phyloP scores from a whole-genome alignment of 2,329 filamentous ascomycete species.

The Trichoderma citrinoviride region DNA sequence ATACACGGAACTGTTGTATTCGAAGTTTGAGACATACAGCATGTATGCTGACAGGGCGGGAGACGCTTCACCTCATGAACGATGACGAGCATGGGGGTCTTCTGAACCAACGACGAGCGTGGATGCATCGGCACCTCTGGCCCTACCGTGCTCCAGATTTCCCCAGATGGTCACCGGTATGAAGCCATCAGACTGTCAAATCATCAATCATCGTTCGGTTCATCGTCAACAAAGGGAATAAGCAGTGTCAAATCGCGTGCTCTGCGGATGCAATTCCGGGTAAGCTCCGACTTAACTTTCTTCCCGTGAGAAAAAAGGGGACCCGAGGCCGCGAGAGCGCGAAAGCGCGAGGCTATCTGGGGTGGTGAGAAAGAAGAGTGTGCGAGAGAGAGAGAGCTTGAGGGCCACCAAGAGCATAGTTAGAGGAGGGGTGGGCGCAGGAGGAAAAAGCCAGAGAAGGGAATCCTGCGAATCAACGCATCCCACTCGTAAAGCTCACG shows the following conservation, averaged over 20 bases:
- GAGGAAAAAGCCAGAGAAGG: not conserved
- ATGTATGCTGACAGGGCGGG: not conserved
- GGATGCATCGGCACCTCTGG: not conserved
- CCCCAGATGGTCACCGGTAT: too few relatives aligned
- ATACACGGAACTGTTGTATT: too few relatives aligned
- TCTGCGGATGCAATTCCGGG: slow-evolving; percentile 9
- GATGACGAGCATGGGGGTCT: not conserved
- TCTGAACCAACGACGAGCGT: not conserved
- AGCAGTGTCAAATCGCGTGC: slow-evolving; percentile 10
- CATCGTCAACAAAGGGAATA: not conserved
- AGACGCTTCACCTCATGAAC: too few relatives aligned
- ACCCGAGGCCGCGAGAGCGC: slow-evolving; percentile 3
- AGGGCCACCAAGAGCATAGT: too few relatives aligned
- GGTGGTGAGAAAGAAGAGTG: not conserved
- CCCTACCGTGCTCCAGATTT: not conserved
- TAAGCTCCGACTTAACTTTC: slow-evolving; percentile 10
- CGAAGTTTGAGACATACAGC: too few relatives aligned
- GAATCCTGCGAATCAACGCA: slow-evolving; percentile 1
- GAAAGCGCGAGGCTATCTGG: slow-evolving; percentile 8
- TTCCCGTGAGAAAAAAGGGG: not conserved
- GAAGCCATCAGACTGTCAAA: slow-evolving; percentile 1
- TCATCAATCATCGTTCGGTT: not conserved
- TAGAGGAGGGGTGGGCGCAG: not conserved
- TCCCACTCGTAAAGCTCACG: slow-evolving; percentile 16
- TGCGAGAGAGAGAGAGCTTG: not conserved